Evolutionary conservation across 257 asterid genomes (phyloP).

Genomic region (Fraxinus quadrangulata): DNA sequence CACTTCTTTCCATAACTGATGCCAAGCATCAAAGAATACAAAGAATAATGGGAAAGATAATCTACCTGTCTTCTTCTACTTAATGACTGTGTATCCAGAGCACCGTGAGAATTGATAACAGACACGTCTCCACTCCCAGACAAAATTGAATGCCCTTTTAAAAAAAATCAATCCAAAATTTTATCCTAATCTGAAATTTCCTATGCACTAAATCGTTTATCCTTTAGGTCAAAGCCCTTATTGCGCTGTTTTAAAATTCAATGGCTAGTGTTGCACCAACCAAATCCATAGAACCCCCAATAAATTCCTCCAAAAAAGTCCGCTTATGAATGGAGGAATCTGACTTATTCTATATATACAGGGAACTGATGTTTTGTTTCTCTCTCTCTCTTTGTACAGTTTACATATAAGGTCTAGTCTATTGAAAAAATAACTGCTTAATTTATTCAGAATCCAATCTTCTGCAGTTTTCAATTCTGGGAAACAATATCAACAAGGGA

Average conservation of each 20-base stretch:
- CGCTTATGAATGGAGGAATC: constrained; percentile 32
- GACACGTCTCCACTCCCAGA: background rate
- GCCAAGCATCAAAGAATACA: constrained; percentile 48
- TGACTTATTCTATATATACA: constrained; percentile 36
- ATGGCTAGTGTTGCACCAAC: constrained; percentile 25
- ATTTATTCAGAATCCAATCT: constrained; percentile 17
- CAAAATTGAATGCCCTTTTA: background rate
- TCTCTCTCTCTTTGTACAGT: constrained; percentile 31
- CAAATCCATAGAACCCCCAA: constrained; percentile 15
- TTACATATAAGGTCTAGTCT: constrained; percentile 24
- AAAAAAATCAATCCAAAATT: background rate
- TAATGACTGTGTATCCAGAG: constrained; percentile 18
- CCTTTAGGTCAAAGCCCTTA: constrained; percentile 15
- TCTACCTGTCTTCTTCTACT: constrained; percentile 37
- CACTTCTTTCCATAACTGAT: constrained; percentile 47
- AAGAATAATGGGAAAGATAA: constrained; percentile 25
- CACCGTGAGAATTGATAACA: background rate
- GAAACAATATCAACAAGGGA: constrained; percentile 26
- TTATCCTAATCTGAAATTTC: constrained; percentile 17
- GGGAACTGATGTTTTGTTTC: constrained; percentile 21
- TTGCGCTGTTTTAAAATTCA: constrained; percentile 6
- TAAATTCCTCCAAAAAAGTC: constrained; percentile 20
- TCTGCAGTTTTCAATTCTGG: constrained; percentile 15
- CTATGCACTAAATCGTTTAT: constrained; percentile 13
- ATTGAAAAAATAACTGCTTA: constrained; percentile 25